Base-by-base conservation (phyloP, 495 filamentous ascomycete genomes). In the Aspergillus coremiiformis region DNA sequence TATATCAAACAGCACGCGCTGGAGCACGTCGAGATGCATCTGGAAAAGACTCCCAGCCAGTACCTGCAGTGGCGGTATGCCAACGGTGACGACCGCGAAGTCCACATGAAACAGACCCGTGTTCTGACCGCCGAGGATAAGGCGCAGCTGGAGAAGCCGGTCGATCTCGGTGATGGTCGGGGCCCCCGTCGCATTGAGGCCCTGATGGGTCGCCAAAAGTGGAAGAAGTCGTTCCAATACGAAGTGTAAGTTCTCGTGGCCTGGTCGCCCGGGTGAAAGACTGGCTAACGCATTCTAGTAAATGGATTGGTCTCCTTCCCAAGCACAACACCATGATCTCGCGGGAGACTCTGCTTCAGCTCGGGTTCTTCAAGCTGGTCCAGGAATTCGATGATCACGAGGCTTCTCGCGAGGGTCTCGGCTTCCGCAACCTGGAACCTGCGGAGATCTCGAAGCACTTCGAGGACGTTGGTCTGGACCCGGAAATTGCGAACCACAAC, bases 1-100 rank as follows among this genome's bases (percentile, higher is more conserved):
- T 97, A 97, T 77, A 96, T 97, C 78, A 96, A 96, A 75, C 94
- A 99, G 73, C 94, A 97, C 66, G 95, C 94, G 17, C 80, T 99
- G 10, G 93, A 99, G 76, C 93, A 97, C 80, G 92, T 99, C 10
- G 91, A 97, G 72, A 94, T 96, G 92, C 93, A 99, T 64, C 79
- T 99, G 57, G 93, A 99, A 67, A 97, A 97, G 81, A 99, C 93
- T 4, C 93, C 93, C 8, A 96, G 92, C 64, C 93, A 99, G 69
- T 99, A 99, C 63, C 78, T 99, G 27, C 92, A 96, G 75, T 99
- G 93, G 93, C 89, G 93, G 54, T 99, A 97, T 62, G 88, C 88
- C 46, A 87, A 96, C 64, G 93, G 93, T 58, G 92, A 96, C 57
- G 93, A 99, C 64, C 87, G 93, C 44, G 93, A 99, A 65, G 94